These are phyloP conservation scores for Pythium rishiriense DNA, from an alignment of 352 stramenopile species.

Conservation along the genomic window DNA sequence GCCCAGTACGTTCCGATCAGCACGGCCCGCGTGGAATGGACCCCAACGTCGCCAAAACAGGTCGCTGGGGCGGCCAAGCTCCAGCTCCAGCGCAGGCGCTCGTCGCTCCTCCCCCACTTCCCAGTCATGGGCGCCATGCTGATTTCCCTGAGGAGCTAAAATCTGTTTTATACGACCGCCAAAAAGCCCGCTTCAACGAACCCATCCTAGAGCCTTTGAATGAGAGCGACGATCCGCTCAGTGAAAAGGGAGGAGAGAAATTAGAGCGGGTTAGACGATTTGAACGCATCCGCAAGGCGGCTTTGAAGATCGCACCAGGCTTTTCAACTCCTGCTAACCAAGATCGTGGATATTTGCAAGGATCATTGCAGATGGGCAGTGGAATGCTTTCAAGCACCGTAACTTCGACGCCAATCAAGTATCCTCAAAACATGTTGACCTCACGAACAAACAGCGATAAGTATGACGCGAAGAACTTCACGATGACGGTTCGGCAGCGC, in stretches of 20 bases:
- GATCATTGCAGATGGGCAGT: neutral
- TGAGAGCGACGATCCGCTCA: conserved; percentile 80
- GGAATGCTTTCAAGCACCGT: neutral
- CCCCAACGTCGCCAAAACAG: neutral
- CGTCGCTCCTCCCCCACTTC: conserved; percentile 17
- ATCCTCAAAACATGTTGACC: conserved; percentile 18
- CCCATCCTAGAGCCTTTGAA: conserved; percentile 59
- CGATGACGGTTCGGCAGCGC: conserved; percentile 89
- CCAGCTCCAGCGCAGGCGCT: neutral
- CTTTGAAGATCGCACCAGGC: conserved; percentile 61
- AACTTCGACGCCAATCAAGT: conserved; percentile 6
- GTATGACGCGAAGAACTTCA: conserved; percentile 75
- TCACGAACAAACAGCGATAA: conserved; percentile 39
- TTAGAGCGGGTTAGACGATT: conserved; percentile 67
- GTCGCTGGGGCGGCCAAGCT: neutral
- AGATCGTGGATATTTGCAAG: neutral
- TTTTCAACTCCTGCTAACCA: conserved; percentile 37
- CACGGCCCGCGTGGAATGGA: conserved; percentile 5
- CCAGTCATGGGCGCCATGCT: conserved; percentile 44
- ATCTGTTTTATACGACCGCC: conserved; percentile 67
- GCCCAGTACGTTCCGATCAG: neutral
- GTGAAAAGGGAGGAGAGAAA: conserved; percentile 65
- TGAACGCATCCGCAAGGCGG: conserved; percentile 54
- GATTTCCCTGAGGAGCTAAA: conserved; percentile 54
- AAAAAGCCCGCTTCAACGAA: conserved; percentile 74